phyloP scores from a whole-genome alignment of 2,329 filamentous ascomycete genomes.

The Onygenales sp. region DNA sequence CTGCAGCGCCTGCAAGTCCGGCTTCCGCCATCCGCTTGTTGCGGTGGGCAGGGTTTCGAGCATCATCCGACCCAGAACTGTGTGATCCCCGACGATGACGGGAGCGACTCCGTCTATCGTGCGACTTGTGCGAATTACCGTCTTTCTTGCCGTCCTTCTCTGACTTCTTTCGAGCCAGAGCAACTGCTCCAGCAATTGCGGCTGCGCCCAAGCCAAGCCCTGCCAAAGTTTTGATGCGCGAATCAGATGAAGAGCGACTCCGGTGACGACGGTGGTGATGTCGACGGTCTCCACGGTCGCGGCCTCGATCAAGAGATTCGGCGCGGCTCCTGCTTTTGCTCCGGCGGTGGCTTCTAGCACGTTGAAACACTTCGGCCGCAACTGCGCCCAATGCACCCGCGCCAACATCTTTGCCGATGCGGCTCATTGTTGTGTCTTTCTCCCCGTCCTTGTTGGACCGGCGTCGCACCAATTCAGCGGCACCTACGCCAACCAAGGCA shows the following conservation, averaged over 20 bases:
- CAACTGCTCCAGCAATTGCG: conserved; percentile 51
- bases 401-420: conserved; percentile 42
- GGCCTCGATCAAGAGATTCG: conserved; percentile 31
- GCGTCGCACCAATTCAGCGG: conserved; percentile 50
- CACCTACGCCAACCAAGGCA: conserved; percentile 50
- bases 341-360: conserved; percentile 40
- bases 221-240: conserved; percentile 44
- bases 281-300: conserved; percentile 23
- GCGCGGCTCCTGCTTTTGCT: conserved; percentile 36
- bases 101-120: conserved; percentile 40
- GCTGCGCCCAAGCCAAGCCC: conserved; percentile 45
- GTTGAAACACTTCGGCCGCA: conserved; percentile 48
- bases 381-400: conserved; percentile 54
- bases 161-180: conserved; percentile 45
- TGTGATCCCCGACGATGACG: conserved; percentile 30
- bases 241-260: conserved; percentile 36
- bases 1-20: conserved; percentile 52
- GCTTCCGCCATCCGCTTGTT: conserved; percentile 53
- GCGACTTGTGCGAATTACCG: conserved; percentile 24
- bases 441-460: conserved; percentile 49
- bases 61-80: conserved; percentile 22
- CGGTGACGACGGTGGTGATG: conserved; percentile 21
- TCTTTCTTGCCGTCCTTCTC: conserved; percentile 38
- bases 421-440: conserved; percentile 42
- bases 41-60: conserved; percentile 38